phyloP scores from a whole-genome alignment of 139 green algal genomes.

The Haematococcus lacustris region DNA sequence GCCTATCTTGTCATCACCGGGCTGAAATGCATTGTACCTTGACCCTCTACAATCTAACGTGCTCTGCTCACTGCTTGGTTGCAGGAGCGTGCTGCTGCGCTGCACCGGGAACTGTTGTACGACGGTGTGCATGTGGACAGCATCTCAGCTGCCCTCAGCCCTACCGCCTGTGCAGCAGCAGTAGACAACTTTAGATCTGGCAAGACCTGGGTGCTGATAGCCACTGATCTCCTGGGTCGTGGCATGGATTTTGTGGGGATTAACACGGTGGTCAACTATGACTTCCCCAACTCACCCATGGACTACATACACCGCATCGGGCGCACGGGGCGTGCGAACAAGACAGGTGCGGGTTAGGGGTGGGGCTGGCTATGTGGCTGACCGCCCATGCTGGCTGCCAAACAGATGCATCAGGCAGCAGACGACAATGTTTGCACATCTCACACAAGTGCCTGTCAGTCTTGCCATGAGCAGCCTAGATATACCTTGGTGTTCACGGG shows the following conservation, averaged over 20 bases:
- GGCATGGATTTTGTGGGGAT: constrained; percentile 92
- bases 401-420: not conserved
- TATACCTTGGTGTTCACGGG: too few relatives aligned
- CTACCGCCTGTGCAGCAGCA: constrained; percentile 52
- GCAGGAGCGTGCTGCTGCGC: constrained; percentile 64
- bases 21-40: too few relatives aligned
- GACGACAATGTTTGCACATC: too few relatives aligned
- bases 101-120: constrained; percentile 77
- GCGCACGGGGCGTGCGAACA: constrained; percentile 58
- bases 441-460: too few relatives aligned
- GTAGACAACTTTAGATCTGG: constrained; percentile 71
- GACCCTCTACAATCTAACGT: too few relatives aligned
- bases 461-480: not conserved
- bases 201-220: constrained; percentile 83
- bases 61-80: too few relatives aligned
- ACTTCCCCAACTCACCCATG: constrained; percentile 74
- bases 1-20: too few relatives aligned
- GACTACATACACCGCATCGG: constrained; percentile 93
- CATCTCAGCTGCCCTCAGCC: constrained; percentile 70
- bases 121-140: constrained; percentile 78
- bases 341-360: constrained; percentile 19
- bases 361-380: not conserved
- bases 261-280: constrained; percentile 92
- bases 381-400: too few relatives aligned
- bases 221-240: constrained; percentile 88